Evolutionary conservation across 2,329 filamentous ascomycete species (phyloP), one percentile per base, ranked within the genome.

Genomic region (Pezicula radicicola): DNA sequence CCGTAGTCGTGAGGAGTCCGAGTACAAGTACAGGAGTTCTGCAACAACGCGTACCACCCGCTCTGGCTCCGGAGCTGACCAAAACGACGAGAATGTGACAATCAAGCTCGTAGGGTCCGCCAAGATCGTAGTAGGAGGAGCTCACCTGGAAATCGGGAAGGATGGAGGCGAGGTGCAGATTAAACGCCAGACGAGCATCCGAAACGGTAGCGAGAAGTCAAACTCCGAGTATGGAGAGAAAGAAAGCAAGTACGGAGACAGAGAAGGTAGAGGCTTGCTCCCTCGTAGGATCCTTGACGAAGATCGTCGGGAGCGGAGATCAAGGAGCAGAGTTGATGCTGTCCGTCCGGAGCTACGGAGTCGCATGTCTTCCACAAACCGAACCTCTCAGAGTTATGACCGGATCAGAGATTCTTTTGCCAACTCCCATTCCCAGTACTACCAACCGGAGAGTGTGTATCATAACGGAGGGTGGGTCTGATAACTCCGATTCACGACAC

Each of bases 131-230:
- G 73, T 84, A 25, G 77, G 77, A 36, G 76, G 77, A 27, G 73
- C 81, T 9, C 78, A 83, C 63, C 83, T 86, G 60, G 75, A 80
- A 58, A 83, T 79, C 63, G 71, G 42, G 6, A 65, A 54, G 37
- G 78, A 83, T 46, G 81, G 81, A 36, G 80, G 81, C 19, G 81
- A 84, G 60, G 80, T 86, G 59, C 83, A 78, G 56, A 78, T 84
- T 56, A 72, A 73, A 44, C 62, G 68, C 51, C 70, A 72, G 33
- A 65, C 65, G 21, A 61, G 58, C 49, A 40, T 68, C 43, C 67
- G 71, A 9, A 68, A 70, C 46, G 76, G 72, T 45, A 82, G 78
- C 60, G 82, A 85, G 55, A 71, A 71, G 49, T 54, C 77, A 75
- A 44, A 66, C 66, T 51, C 77, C 75, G 50, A 66, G 37, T 66